Evolutionary conservation across 257 asterid genomes (phyloP), one percentile per base, ranked within the genome.

Genomic region (Solanum bulbocastanum): DNA sequence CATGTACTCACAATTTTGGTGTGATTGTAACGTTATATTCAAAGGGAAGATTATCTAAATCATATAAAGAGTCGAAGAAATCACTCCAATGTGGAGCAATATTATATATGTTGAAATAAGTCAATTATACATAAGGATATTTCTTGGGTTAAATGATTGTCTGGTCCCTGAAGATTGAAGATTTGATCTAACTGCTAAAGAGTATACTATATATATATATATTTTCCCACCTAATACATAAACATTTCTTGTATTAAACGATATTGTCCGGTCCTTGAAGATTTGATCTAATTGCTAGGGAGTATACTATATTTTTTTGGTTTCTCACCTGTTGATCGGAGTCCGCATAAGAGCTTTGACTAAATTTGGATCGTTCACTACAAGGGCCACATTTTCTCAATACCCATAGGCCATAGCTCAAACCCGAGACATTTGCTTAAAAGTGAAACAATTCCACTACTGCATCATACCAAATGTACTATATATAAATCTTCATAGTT

Each of bases 291-390:
- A 4, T 44, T 44, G 52, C 52, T 4, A 44, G 1, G 9, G 12
- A 44, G 14, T 44, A 12, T 44, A 13, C 16, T 44, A 44, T 44
- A 44, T 44, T 13, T 46, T 46, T 46, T 13, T 46, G 7, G 3
- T 46, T 46, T 46, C 0, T 2, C 6, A 46, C 20, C 2, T 46
- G 5, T 46, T 46, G 8, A 14, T 46, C 20, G 20, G 20, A 46
- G 58, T 46, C 1, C 1, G 2, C 0, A 46, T 14, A 4, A 46
- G 1, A 46, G 20, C 0, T 46, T 6, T 46, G 58, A 14, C 1
- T 14, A 46, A 14, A 46, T 46, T 13, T 46, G 56, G 1, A 46
- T 46, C 20, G 3, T 46, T 2, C 20, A 14, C 0, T 46, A 1
- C 3, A 2, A 8, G 4, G 58, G 8, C 1, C 2, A 46, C 8